phyloP scores from a whole-genome alignment of 495 filamentous ascomycete species.

The Parachaetomium inaequale region DNA sequence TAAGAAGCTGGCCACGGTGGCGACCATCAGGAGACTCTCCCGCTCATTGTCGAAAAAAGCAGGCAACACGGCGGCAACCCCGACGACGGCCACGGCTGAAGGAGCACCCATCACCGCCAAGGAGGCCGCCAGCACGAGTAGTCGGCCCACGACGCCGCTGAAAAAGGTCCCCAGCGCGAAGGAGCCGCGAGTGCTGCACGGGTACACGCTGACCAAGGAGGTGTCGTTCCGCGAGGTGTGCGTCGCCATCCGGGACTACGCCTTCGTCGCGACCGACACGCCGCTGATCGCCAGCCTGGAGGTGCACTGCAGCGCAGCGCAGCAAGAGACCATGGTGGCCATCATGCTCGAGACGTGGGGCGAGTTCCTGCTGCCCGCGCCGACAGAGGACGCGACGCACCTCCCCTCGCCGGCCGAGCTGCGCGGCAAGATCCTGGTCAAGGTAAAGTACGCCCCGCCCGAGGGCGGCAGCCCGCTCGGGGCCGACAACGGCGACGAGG shows the following conservation, averaged over 20 bases:
- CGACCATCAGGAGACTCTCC: background rate
- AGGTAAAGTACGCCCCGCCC: constrained; percentile 70
- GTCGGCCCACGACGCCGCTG: constrained; percentile 5
- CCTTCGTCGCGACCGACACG: constrained; percentile 66
- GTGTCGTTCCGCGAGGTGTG: constrained; percentile 83
- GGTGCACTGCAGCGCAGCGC: constrained; percentile 71
- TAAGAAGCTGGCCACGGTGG: constrained; percentile 30
- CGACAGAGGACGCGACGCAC: constrained; percentile 42
- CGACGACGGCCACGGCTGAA: constrained; percentile 32
- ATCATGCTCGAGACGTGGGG: constrained; percentile 82
- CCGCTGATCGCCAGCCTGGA: constrained; percentile 89
- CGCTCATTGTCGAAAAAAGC: constrained; percentile 5
- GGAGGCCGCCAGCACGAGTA: constrained; percentile 30
- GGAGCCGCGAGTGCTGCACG: constrained; percentile 82
- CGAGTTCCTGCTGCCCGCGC: constrained; percentile 60
- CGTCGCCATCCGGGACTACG: constrained; percentile 69
- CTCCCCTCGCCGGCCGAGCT: constrained; percentile 67
- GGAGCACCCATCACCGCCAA: constrained; percentile 16
- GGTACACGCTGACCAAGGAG: constrained; percentile 84
- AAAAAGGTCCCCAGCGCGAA: constrained; percentile 18
- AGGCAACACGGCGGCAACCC: constrained; percentile 27
- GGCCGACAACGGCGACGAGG: background rate
- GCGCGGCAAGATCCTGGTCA: constrained; percentile 78
- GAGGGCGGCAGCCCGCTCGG: constrained; percentile 24
- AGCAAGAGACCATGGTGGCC: constrained; percentile 84